Conservation (phyloP, 345 rosid genomes). For the Bruguiera sexangula region DNA sequence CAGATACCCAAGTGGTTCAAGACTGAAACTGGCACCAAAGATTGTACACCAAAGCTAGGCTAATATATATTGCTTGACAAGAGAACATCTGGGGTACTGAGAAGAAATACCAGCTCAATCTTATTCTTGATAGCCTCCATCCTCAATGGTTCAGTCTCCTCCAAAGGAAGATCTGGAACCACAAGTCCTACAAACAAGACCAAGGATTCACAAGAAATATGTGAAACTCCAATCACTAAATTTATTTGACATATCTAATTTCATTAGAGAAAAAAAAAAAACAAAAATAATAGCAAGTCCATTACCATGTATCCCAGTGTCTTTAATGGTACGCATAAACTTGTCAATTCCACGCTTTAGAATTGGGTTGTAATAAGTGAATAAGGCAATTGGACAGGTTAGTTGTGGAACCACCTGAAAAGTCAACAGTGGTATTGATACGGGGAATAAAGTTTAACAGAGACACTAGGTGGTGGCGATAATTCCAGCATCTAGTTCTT, state of each 20-base stretch:
- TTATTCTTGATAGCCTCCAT: constrained; percentile 66
- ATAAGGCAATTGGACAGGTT: constrained; percentile 78
- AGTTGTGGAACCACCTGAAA: constrained; percentile 69
- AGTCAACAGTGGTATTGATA: constrained; percentile 10
- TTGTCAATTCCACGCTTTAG: constrained; percentile 65
- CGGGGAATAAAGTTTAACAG: background rate
- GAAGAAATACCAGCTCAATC: constrained; percentile 62
- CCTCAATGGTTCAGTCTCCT: constrained; percentile 77
- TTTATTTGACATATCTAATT: background rate
- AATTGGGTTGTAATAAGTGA: constrained; percentile 86
- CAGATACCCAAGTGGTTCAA: no score
- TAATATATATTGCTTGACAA: no score
- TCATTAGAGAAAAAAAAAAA: background rate
- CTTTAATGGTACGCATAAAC: constrained; percentile 63
- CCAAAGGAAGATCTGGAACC: constrained; percentile 95
- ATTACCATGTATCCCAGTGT: constrained; percentile 76
- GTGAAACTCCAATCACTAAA: no score
- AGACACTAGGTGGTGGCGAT: background rate
- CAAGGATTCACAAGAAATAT: background rate
- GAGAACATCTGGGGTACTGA: background rate
- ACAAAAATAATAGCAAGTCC: constrained; percentile 3
- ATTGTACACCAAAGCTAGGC: no score
- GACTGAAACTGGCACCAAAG: no score
- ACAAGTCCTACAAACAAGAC: constrained; percentile 59
- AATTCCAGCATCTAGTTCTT: no score